phyloP scores from a whole-genome alignment of 2,329 filamentous ascomycete species.

The Diaporthe vaccinii region DNA sequence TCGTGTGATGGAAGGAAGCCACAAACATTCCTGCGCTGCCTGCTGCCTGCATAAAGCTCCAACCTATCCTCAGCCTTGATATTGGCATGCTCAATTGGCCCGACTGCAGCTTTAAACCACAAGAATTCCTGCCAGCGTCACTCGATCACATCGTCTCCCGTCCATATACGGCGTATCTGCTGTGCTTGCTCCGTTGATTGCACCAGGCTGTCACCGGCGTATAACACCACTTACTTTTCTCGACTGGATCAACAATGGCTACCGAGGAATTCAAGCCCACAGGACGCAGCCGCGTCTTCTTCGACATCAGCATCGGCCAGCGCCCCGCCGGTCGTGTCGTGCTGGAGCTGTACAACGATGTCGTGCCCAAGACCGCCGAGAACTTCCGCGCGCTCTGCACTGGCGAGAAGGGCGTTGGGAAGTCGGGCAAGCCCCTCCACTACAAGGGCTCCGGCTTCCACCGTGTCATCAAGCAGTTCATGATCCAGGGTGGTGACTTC shows the following conservation, averaged over 20 bases:
- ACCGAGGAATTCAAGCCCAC: constrained; percentile 58
- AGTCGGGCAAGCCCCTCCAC: constrained; percentile 85
- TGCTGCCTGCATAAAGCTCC: constrained; percentile 20
- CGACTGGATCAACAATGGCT: constrained; percentile 51
- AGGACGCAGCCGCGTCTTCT: constrained; percentile 84
- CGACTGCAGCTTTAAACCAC: not conserved
- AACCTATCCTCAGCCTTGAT: not conserved
- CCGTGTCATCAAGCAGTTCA: constrained; percentile 98
- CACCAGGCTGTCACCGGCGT: not conserved
- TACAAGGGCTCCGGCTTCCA: constrained; percentile 97
- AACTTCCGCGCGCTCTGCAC: constrained; percentile 97
- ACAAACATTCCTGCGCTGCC: constrained; percentile 30
- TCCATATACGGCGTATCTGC: not conserved
- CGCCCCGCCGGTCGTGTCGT: constrained; percentile 81
- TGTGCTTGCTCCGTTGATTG: not conserved
- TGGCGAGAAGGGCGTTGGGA: constrained; percentile 90
- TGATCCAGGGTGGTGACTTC: constrained; percentile 99
- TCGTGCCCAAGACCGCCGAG: constrained; percentile 94
- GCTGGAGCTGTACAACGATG: constrained; percentile 83
- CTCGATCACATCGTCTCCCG: not conserved
- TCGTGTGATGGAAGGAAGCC: constrained; percentile 44
- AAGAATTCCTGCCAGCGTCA: not conserved
- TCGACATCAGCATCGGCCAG: constrained; percentile 88
- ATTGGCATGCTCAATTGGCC: not conserved
- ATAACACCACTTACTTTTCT: not conserved